These are phyloP conservation scores for Ustilago sp. DNA, from an alignment of 1,284 basidiomycete genomes.

Conservation along the genomic window DNA sequence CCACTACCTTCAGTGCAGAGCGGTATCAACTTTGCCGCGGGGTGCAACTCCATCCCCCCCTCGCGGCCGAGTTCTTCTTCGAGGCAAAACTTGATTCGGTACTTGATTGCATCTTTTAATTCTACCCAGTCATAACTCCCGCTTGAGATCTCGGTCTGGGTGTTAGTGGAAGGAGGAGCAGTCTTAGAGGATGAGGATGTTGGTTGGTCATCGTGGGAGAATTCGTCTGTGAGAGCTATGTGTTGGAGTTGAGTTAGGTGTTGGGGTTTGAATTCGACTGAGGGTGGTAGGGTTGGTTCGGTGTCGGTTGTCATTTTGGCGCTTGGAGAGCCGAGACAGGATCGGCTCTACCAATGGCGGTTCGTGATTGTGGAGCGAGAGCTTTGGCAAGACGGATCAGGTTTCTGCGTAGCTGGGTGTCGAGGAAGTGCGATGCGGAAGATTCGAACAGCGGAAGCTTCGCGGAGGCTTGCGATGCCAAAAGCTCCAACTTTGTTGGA, in stretches of 20 bases:
- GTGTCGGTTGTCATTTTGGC: slow-evolving; percentile 28
- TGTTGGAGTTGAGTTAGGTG: slow-evolving; percentile 29
- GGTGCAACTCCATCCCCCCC: slow-evolving; percentile 18
- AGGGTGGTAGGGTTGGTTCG: slow-evolving; percentile 7
- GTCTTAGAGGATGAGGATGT: slow-evolving; percentile 6
- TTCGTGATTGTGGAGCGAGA: background rate
- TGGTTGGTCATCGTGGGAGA: slow-evolving; percentile 13
- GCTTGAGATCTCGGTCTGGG: background rate
- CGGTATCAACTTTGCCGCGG: slow-evolving; percentile 20
- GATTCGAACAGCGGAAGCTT: too few relatives aligned
- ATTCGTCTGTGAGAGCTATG: slow-evolving; percentile 46
- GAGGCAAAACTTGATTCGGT: slow-evolving; percentile 20
- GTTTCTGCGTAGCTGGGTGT: too few relatives aligned
- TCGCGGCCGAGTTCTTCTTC: slow-evolving; percentile 14
- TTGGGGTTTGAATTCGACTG: slow-evolving; percentile 11
- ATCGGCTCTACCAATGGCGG: background rate
- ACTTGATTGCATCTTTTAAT: slow-evolving; percentile 52
- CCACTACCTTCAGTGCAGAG: background rate
- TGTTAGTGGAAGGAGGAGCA: slow-evolving; percentile 6
- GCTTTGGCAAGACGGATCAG: too few relatives aligned
- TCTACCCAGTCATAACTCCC: slow-evolving; percentile 27
- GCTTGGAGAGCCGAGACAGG: too few relatives aligned
- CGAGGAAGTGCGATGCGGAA: too few relatives aligned
- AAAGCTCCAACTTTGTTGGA: too few relatives aligned
- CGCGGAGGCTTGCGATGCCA: too few relatives aligned